Evolutionary conservation across 345 rosid genomes (phyloP).

Genomic region (Luvunga scandens): DNA sequence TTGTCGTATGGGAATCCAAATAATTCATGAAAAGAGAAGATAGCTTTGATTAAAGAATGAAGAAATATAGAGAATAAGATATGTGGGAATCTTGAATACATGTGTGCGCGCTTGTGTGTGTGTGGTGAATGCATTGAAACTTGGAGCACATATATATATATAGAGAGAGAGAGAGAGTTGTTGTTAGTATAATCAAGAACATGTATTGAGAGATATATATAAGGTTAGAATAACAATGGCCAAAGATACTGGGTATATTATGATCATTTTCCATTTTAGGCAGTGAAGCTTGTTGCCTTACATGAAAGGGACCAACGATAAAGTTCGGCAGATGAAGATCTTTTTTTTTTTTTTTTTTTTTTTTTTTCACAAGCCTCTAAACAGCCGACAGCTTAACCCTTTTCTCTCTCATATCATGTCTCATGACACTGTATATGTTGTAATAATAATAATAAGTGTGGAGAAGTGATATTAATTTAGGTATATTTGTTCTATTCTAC

Average conservation of each 20-base stretch:
- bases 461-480: conserved; percentile 12
- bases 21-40: neutral
- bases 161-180: no score
- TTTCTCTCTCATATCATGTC: neutral
- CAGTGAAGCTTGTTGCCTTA: conserved; percentile 31
- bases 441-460: neutral
- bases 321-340: conserved; percentile 24
- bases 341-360: conserved; percentile 3
- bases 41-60: neutral
- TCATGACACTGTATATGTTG: neutral
- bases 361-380: conserved; percentile 28
- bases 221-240: neutral
- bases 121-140: neutral
- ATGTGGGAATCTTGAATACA: neutral
- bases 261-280: conserved; percentile 46
- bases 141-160: neutral
- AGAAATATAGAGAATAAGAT: neutral
- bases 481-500: conserved; percentile 20
- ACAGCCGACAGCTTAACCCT: conserved; percentile 46
- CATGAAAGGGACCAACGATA: conserved; percentile 39
- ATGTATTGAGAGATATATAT: neutral
- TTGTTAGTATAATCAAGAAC: neutral
- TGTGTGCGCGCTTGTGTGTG: no score
- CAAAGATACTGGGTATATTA: conserved; percentile 19
- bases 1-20: no score